Conservation (phyloP, 352 stramenopile genomes). For the Globisporangium nunn region DNA sequence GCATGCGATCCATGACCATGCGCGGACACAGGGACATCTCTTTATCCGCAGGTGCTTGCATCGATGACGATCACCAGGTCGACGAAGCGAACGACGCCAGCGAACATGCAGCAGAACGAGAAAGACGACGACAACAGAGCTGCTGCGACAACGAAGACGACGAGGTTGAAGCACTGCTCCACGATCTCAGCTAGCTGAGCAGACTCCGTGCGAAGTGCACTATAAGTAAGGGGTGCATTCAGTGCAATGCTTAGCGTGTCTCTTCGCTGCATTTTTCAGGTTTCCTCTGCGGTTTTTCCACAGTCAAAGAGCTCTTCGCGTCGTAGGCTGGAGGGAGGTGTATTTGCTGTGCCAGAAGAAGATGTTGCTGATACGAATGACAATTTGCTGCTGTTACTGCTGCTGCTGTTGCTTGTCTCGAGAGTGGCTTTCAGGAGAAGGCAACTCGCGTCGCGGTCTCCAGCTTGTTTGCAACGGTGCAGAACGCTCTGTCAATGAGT, state of each 20-base stretch:
- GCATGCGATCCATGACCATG: constrained; percentile 6
- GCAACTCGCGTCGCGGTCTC: too few relatives aligned
- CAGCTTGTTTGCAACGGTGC: too few relatives aligned
- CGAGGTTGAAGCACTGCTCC: background rate
- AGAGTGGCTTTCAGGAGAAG: too few relatives aligned
- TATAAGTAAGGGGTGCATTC: too few relatives aligned
- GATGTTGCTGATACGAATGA: too few relatives aligned
- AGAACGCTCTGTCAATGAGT: too few relatives aligned
- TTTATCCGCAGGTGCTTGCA: background rate
- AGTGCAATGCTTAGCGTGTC: too few relatives aligned
- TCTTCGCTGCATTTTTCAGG: too few relatives aligned
- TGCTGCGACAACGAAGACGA: background rate
- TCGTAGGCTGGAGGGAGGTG: background rate
- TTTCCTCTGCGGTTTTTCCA: background rate
- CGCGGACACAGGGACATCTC: background rate
- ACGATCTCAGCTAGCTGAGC: background rate
- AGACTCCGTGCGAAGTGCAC: background rate
- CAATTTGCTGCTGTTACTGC: too few relatives aligned
- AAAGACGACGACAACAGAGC: too few relatives aligned
- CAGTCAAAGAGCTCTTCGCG: background rate
- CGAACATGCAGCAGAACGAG: too few relatives aligned
- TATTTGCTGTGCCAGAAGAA: background rate
- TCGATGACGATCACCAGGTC: background rate
- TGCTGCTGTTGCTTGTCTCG: too few relatives aligned
- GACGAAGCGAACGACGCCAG: background rate